Base-by-base conservation (phyloP, 2,329 filamentous ascomycete species). In the Exophiala aquamarina region DNA sequence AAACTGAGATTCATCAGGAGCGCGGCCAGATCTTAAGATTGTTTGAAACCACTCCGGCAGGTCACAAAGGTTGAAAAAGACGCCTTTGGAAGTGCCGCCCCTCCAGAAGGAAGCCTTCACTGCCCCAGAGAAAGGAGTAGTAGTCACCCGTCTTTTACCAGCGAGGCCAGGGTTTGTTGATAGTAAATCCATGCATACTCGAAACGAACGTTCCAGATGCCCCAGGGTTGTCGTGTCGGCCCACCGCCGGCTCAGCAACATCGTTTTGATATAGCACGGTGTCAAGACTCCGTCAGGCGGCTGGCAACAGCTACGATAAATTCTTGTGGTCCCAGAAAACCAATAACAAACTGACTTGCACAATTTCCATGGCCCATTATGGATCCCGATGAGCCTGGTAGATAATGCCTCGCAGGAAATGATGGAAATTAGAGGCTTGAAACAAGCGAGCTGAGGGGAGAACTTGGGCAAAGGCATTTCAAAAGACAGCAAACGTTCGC, bases 41-140 rank as follows among this genome's bases (percentile, higher is more conserved):
- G 26, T 13, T 33, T 50, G 40, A 7, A 45, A 45, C 52, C 52
- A 55, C 35, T 50, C 20, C 9, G 81, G 80, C 0, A 84, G 71
- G 56, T 82, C 65, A n/a, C 68, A 59, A 19, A 70, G 61, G 14
- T 75, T 69, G 62, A 84, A 76, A 55, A 87, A 75, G 23, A 87
- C 70, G 11, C 81, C 84, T 49, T 83, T 78, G 13, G 83, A 86
- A n/a, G 83, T 87, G 19, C 84, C 84, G 41, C 83, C 83, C 37
- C 84, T 79, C 61, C 83, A 84, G 64, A 83, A 84, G 34, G 78
- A 70, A 7, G 80, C 80, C 33, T 43, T 46, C n/a, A 53, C 50
- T 17, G 50, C 46, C 8, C 15, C 26, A 4, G 33, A 38, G 18
- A 49, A 41, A 18, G 41, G 29, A 18, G 31, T 17, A 11, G 45